A percentile compares a stretch with the other conserved stretches of the same genome.
These are phyloP conservation scores for Ogataea hybrid DNA, from an alignment of 1,139 yeast species.

Conservation along the genomic window DNA sequence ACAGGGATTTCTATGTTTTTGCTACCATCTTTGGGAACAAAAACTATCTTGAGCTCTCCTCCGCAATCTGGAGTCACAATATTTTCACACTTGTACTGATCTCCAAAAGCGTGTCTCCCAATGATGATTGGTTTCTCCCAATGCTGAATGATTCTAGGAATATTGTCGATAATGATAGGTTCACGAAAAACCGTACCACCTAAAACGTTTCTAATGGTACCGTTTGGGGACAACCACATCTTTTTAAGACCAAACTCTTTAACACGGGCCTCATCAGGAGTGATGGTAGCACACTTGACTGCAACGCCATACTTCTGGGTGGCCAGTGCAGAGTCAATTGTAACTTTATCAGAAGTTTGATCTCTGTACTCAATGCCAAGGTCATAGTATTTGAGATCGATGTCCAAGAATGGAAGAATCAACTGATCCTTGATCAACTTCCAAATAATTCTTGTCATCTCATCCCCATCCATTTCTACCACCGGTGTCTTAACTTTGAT, in stretches of 20 bases:
- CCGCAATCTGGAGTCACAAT: slow-evolving; percentile 59
- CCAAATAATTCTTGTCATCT: slow-evolving; percentile 87
- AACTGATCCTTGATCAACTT: slow-evolving; percentile 66
- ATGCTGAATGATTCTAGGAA: slow-evolving; percentile 72
- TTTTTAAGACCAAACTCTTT: slow-evolving; percentile 70
- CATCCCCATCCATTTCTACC: slow-evolving; percentile 85
- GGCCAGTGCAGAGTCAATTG: slow-evolving; percentile 74
- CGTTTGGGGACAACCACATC: slow-evolving; percentile 88
- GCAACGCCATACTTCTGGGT: slow-evolving; percentile 77
- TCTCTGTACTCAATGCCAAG: slow-evolving; percentile 71
- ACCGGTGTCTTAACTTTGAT: slow-evolving; percentile 69
- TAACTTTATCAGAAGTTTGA: slow-evolving; percentile 67
- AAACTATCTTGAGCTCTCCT: slow-evolving; percentile 65
- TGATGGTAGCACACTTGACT: slow-evolving; percentile 81
- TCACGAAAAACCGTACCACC: slow-evolving; percentile 87
- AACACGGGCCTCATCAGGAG: slow-evolving; percentile 82
- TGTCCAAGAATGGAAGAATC: slow-evolving; percentile 67
- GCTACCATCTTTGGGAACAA: slow-evolving; percentile 62
- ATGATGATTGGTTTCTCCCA: slow-evolving; percentile 84
- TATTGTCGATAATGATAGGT: slow-evolving; percentile 67
- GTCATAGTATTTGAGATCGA: slow-evolving; percentile 75
- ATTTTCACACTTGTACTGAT: slow-evolving; percentile 81
- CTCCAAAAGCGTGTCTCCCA: slow-evolving; percentile 87
- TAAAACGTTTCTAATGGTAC: slow-evolving; percentile 76
- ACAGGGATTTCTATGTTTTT: slow-evolving; percentile 45